Evolutionary conservation across 257 asterid genomes (phyloP), one percentile per base, ranked within the genome.

Genomic region (Agastache rugosa): DNA sequence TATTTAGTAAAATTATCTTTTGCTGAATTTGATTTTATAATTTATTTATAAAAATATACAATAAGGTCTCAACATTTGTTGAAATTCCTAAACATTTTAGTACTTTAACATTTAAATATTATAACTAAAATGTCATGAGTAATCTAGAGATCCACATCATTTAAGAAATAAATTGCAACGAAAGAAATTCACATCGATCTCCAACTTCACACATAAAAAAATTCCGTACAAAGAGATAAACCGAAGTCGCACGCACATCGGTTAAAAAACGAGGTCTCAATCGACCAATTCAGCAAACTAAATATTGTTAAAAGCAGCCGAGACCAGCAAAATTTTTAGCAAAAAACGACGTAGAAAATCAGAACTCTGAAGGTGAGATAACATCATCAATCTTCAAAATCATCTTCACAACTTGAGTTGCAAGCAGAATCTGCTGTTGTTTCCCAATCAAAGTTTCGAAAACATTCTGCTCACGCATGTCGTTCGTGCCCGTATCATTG

Each of bases 361-460:
- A 93, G 72, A 74, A 93, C 12, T 88, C 93, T 0, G 98, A 83
- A 2, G 97, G 91, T 16, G 93, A 75, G 71, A 93, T 93, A 67
- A 93, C 96, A 71, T 90, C 94, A 47, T 93, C 98, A 53, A 90
- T 93, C 84, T 90, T 93, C 12, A 89, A 83, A 74, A 90, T 93
- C 98, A 93, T 93, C 88, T 93, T 90, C 54, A 90, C 97, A 34
- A 87, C 97, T 78, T 88, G 96, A 41, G 97, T 92, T 25, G 98
- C 92, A 2, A 92, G 94, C 72, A 90, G 80, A 55, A 93, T 67
- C 87, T 91, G 98, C 76, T 91, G 97, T 73, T 93, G 97, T 64
- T 91, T 91, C 75, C 96, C 97, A 1, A 93, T 93, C 79, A 94
- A 68, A 0, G 97, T 85, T 84, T 91, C 98, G 3, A 90, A 91